Evolutionary conservation across 257 asterid genomes (phyloP).

Genomic region (Cynanchum wilfordii): DNA sequence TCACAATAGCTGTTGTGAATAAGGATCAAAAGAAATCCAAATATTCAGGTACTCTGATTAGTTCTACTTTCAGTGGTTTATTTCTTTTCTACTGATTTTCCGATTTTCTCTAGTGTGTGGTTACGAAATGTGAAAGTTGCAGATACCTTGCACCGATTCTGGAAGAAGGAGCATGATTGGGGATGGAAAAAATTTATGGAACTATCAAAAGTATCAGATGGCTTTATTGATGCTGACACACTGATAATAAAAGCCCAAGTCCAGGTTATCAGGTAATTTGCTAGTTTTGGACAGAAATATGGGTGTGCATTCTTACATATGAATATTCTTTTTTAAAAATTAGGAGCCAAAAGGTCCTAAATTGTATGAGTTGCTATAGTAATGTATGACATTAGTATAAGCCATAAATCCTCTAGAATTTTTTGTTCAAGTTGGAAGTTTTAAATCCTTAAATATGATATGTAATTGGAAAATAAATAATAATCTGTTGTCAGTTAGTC

Average conservation of each 20-base stretch:
- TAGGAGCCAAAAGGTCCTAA: background rate
- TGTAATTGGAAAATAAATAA: background rate
- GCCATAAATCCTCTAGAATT: background rate
- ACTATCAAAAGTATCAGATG: conserved; percentile 78
- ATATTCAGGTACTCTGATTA: conserved; percentile 60
- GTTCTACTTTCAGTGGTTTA: background rate
- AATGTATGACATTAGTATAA: background rate
- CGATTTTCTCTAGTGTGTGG: conserved; percentile 2
- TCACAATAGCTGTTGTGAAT: conserved; percentile 90
- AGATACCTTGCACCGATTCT: conserved; percentile 93
- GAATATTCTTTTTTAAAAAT: background rate
- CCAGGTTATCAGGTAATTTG: conserved; percentile 77
- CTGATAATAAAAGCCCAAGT: conserved; percentile 91
- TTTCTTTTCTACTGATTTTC: conserved; percentile 2
- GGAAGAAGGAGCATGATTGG: conserved; percentile 99
- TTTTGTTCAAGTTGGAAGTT: background rate
- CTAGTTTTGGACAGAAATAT: background rate
- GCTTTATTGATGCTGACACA: conserved; percentile 81
- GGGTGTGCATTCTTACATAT: background rate
- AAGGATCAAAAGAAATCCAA: conserved; percentile 92
- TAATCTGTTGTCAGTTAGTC: background rate
- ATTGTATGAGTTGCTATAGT: background rate
- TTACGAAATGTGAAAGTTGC: conserved; percentile 18
- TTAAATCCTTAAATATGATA: background rate
- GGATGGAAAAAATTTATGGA: conserved; percentile 99